phyloP scores from a whole-genome alignment of 2,329 filamentous ascomycete genomes.

The Oidium heveae region DNA sequence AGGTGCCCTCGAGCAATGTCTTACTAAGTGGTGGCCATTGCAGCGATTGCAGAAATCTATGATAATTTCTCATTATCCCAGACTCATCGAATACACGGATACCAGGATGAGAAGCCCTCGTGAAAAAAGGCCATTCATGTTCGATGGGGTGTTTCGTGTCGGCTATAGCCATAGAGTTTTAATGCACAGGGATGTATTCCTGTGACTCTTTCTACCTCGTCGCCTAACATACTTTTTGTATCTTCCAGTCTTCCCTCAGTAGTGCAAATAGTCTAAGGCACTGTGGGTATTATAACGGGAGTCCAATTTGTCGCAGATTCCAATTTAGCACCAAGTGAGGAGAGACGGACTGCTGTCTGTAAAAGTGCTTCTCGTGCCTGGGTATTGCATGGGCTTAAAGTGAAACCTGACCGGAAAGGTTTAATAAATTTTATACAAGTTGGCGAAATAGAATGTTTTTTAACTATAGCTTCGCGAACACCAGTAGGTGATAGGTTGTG shows the following conservation, averaged over 20 bases:
- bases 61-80: neutral
- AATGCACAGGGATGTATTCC: neutral
- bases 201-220: neutral
- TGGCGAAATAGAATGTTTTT: too few species aligned
- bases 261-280: neutral
- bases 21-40: neutral
- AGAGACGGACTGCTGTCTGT: neutral
- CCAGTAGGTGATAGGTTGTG: too few species aligned
- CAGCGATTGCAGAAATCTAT: neutral
- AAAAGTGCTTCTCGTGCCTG: neutral
- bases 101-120: neutral
- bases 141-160: neutral
- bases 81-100: neutral
- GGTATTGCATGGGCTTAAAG: neutral
- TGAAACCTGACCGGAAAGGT: neutral
- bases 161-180: neutral
- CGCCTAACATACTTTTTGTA: neutral
- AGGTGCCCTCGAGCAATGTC: neutral
- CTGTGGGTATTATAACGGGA: neutral
- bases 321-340: neutral
- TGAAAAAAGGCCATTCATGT: neutral
- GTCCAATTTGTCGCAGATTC: neutral
- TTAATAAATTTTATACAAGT: too few species aligned
- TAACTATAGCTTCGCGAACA: too few species aligned
- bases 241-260: neutral